Evolutionary conservation across 345 rosid genomes (phyloP).

Genomic region (Eucalyptus regnans): DNA sequence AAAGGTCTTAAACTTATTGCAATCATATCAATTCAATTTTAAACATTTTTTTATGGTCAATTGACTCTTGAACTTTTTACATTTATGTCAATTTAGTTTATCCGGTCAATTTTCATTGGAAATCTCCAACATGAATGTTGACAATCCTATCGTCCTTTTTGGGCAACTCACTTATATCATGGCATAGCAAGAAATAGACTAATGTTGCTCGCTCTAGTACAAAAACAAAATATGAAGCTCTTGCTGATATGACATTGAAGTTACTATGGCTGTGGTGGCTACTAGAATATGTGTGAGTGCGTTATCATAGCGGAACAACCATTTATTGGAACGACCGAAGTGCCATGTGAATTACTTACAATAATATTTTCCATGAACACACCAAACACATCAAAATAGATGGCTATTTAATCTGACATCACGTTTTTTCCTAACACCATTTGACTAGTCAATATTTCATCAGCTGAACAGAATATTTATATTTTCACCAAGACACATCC

Average conservation of each 20-base stretch:
- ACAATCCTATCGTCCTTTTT: neutral
- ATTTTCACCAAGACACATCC: neutral
- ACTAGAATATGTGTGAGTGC: neutral
- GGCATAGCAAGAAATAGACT: neutral
- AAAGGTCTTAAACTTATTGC: too few relatives aligned
- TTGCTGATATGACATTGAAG: neutral
- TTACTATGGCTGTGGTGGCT: neutral
- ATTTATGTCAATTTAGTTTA: too few relatives aligned
- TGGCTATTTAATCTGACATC: neutral
- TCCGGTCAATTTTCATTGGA: fast-evolving
- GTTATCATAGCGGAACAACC: neutral
- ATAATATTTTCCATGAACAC: neutral
- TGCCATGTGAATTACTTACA: neutral
- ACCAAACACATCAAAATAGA: neutral
- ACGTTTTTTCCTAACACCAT: neutral
- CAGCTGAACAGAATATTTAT: fast-evolving
- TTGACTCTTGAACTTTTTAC: too few relatives aligned
- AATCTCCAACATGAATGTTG: too few relatives aligned
- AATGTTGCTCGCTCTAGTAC: neutral
- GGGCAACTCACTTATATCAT: neutral
- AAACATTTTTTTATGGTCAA: too few relatives aligned
- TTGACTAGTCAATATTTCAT: neutral
- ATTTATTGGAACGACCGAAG: neutral
- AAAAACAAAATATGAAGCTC: neutral
- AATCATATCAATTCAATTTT: too few relatives aligned